A percentile compares a stretch with the other conserved stretches of the same genome.
Conservation (phyloP, 441 rosid species). For the Croton laevigatus region DNA sequence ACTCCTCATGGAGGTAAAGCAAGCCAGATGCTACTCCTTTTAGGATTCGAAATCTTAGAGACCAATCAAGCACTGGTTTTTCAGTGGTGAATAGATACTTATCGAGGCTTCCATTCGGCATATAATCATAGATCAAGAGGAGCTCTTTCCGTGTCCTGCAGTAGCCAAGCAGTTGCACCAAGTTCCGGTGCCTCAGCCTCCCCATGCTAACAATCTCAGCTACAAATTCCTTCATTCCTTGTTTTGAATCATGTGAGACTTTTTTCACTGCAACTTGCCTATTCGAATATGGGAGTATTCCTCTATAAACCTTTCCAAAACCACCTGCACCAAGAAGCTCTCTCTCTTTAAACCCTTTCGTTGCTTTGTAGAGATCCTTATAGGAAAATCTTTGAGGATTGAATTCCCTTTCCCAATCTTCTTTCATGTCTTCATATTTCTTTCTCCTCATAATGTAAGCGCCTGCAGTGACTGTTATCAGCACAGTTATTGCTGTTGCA, state of each 20-base stretch:
- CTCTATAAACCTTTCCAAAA: constrained; percentile 35
- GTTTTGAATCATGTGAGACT: constrained; percentile 25
- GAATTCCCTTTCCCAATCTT: constrained; percentile 50
- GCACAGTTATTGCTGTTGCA: no score
- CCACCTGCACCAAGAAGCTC: constrained; percentile 36
- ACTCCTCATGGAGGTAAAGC: constrained; percentile 39
- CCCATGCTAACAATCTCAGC: constrained; percentile 33
- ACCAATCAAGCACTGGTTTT: constrained; percentile 27
- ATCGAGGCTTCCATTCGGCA: constrained; percentile 42
- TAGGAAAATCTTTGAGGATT: constrained; percentile 31
- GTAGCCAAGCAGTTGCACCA: constrained; percentile 37
- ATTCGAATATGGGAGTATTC: constrained; percentile 24
- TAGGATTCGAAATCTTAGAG: constrained; percentile 28
- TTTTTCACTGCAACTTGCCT: constrained; percentile 34
- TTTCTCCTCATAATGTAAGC: no score
- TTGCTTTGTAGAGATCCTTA: constrained; percentile 33
- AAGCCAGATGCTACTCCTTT: constrained; percentile 34
- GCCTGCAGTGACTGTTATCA: no score
- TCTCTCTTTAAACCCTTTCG: constrained; percentile 33
- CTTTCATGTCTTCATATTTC: constrained; percentile 21
- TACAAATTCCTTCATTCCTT: constrained; percentile 37
- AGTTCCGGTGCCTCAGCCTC: constrained; percentile 33
- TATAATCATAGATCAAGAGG: constrained; percentile 37
- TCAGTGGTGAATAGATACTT: constrained; percentile 26
- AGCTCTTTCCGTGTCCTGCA: constrained; percentile 37